Percentiles rank a stretch among this genome's conserved stretches.
Conservation (phyloP, 2,329 filamentous ascomycete species). For the Penicillium freii region DNA sequence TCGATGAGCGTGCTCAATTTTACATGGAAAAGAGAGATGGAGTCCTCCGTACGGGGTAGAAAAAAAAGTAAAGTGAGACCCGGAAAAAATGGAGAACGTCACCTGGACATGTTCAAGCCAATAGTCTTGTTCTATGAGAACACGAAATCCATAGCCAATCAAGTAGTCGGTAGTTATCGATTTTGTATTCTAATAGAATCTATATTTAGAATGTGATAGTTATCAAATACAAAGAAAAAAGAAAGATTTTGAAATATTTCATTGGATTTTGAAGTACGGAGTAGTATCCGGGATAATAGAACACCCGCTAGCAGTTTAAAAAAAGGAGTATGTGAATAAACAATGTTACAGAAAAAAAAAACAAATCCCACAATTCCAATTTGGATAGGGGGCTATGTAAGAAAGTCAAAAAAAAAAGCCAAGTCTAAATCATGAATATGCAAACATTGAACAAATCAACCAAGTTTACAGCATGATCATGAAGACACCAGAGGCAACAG, state of each 20-base stretch:
- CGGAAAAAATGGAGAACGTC: neutral
- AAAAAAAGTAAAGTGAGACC: neutral
- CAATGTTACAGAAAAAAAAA: conserved; percentile 12
- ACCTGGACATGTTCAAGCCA: neutral
- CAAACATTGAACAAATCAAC: neutral
- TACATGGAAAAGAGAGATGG: neutral
- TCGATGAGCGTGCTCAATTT: neutral
- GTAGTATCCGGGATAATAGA: conserved; percentile 4
- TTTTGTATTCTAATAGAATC: too few relatives aligned
- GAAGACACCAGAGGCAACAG: conserved; percentile 44
- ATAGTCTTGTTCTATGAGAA: neutral
- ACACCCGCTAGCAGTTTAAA: conserved; percentile 8
- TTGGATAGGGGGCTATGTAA: neutral
- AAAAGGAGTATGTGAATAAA: conserved; percentile 16
- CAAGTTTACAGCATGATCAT: conserved; percentile 48
- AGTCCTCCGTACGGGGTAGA: too few relatives aligned
- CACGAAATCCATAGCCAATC: neutral
- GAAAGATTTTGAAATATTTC: neutral
- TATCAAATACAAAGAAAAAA: neutral
- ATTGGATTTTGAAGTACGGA: neutral
- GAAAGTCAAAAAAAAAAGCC: neutral
- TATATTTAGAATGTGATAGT: neutral
- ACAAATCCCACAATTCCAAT: conserved; percentile 5
- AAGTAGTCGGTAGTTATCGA: neutral
- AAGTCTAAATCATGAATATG: neutral